Base-by-base conservation (phyloP, 1,284 basidiomycete species). In the Fereydounia khargensis region DNA sequence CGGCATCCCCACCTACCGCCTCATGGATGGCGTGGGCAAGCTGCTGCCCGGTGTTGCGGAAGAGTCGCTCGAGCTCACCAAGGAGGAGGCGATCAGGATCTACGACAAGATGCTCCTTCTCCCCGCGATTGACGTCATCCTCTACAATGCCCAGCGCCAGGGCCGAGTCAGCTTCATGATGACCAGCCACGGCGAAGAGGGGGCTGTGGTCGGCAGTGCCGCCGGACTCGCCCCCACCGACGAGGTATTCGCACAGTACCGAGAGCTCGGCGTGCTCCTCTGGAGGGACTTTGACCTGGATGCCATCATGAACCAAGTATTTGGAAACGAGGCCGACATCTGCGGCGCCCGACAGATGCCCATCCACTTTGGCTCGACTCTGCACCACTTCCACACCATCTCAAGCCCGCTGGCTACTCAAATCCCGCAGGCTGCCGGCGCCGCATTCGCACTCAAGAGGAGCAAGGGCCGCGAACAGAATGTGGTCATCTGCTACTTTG, bases 161-260 rank as follows among this genome's bases (percentile, higher is more conserved):
- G 91, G 91, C 21, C 89, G 91, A 70, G 91, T 92, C 66, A 89
- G 88, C 5, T 95, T 95, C 78, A 92, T 92, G 77, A 89, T 90
- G 72, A 72, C 69, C 13, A 65, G 60, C 25, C 80, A 91, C 73
- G 91, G 91, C 19, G 91, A 95, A 77, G 91, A 95, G 80, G 91
- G 88, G 3, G 86, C 90, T 0, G 85, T 95, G 31, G 84, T 94
- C 19, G 91, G 91, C 6, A 86, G 88, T 34, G 90, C 91, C 0
- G 89, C 91, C 11, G 91, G 86, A 1, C 81, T 95, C 59, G 83
- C 83, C 42, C 71, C 78, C n/a, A 83, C 86, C 54, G 92, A 96
- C 76, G 91, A 96, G 37, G 72, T 77, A 6, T 77, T 77, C 56
- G 67, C 73, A 4, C 76, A 77, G 54, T 77, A 77, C 35, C 53